Evolutionary conservation across 2,329 filamentous ascomycete species (phyloP).

Genomic region (Pseudogymnoascus sp.): DNA sequence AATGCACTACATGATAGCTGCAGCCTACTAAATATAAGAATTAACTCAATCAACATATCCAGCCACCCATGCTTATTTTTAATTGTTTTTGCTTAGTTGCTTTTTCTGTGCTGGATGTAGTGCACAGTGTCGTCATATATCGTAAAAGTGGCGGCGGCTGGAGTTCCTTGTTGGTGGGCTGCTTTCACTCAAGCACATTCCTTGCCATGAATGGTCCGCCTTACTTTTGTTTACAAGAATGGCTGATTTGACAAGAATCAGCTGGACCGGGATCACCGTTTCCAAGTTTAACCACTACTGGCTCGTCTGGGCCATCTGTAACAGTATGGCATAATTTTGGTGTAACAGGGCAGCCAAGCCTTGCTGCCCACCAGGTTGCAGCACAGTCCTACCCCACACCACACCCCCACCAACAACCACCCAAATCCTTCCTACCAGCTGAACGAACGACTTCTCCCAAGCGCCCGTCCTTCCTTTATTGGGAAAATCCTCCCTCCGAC

Average conservation of each 20-base stretch:
- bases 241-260: background rate
- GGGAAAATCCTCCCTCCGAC: background rate
- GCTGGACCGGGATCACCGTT: background rate
- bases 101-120: background rate
- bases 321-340: background rate
- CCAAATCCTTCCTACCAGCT: background rate
- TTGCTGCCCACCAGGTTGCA: conserved; percentile 5
- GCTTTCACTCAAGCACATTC: background rate
- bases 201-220: conserved; percentile 2
- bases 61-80: background rate
- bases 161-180: background rate
- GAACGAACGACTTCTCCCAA: background rate
- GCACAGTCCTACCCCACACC: background rate
- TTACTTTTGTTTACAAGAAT: background rate
- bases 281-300: background rate
- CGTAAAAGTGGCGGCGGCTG: conserved; percentile 6
- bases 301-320: background rate
- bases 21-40: background rate
- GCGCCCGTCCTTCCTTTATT: background rate
- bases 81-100: background rate
- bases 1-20: background rate
- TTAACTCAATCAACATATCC: background rate
- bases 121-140: background rate
- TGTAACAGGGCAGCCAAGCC: background rate
- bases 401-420: background rate